These are phyloP conservation scores for Pachysandra terminalis DNA, from an alignment of 164 flowering plant species.

Conservation along the genomic window DNA sequence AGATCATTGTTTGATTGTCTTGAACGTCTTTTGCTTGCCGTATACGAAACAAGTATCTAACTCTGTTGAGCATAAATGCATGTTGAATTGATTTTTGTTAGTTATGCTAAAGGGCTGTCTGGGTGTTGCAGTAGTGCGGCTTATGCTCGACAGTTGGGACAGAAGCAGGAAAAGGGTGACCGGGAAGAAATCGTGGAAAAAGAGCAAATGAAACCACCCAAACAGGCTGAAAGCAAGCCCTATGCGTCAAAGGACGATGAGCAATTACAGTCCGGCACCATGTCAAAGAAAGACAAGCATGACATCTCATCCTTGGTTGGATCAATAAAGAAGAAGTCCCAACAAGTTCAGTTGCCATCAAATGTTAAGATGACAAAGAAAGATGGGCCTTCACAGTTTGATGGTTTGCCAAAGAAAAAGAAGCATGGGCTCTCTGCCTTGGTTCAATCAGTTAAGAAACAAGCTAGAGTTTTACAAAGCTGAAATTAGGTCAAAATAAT, in stretches of 20 bases:
- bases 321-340: slow-evolving; percentile 60
- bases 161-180: slow-evolving; percentile 38
- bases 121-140: slow-evolving; percentile 71
- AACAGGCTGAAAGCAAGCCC: slow-evolving; percentile 15
- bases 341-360: slow-evolving; percentile 32
- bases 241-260: slow-evolving; percentile 18
- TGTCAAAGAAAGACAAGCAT: slow-evolving; percentile 36
- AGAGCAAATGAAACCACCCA: slow-evolving; percentile 9
- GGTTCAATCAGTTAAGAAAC: slow-evolving; percentile 31
- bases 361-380: slow-evolving; percentile 16
- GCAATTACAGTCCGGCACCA: slow-evolving; percentile 13
- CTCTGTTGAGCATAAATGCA: background rate
- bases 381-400: slow-evolving; percentile 1
- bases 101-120: slow-evolving; percentile 9
- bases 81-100: background rate
- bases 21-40: too few relatives aligned
- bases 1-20: background rate
- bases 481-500: background rate
- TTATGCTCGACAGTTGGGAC: slow-evolving; percentile 57
- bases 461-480: slow-evolving; percentile 16
- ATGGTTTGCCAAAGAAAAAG: slow-evolving; percentile 8
- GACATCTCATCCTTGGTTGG: slow-evolving; percentile 50
- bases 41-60: too few relatives aligned
- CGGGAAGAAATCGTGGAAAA: slow-evolving; percentile 6
- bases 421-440: slow-evolving; percentile 20